Evolutionary conservation across 257 asterid genomes (phyloP), one percentile per base, ranked within the genome.

Genomic region (Fraxinus americana): DNA sequence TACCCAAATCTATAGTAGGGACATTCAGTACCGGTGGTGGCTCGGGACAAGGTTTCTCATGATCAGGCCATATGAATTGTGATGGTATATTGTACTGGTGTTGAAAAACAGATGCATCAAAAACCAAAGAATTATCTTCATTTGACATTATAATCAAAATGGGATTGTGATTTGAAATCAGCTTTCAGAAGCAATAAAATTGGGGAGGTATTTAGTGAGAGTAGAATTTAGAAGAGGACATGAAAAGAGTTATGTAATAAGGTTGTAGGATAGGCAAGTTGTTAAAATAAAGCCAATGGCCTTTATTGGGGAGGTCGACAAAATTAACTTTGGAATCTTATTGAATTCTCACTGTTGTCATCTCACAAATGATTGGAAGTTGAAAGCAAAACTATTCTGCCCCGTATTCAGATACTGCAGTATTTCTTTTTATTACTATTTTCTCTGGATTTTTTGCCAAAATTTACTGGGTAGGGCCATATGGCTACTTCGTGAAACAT

Each of bases 21-120:
- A 90, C 89, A 14, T 85, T 77, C 25, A 92, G 90, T 4, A 39
- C 5, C 0, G 91, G 95, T 4, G 92, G 87, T 0, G 82, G 75
- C 32, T 82, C 77, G 0, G 17, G 38, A 80, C 91, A 80, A 2
- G 97, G 95, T 71, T 78, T 87, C 17, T 92, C 97, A 16, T 85
- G 43, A 19, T 91, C 95, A 2, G 97, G 92, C 97, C 97, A 92
- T 39, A 91, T 78, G 86, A 92, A 92, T 23, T 91, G 91, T 23
- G 86, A 80, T 0, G 95, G 97, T 77, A 91, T 89, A 74, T 80
- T 73, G 71, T 83, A 21, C 73, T 86, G 88, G 70, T 85, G 81
- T 74, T 87, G 86, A 54, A 86, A 75, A 69, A 87, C 38, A 70
- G 90, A 82, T 14, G 92, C 83, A 82, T 90, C 90, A 77, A 91